These are phyloP conservation scores for Microsporum ferrugineum DNA, from an alignment of 2,329 filamentous ascomycete genomes.

Conservation along the genomic window DNA sequence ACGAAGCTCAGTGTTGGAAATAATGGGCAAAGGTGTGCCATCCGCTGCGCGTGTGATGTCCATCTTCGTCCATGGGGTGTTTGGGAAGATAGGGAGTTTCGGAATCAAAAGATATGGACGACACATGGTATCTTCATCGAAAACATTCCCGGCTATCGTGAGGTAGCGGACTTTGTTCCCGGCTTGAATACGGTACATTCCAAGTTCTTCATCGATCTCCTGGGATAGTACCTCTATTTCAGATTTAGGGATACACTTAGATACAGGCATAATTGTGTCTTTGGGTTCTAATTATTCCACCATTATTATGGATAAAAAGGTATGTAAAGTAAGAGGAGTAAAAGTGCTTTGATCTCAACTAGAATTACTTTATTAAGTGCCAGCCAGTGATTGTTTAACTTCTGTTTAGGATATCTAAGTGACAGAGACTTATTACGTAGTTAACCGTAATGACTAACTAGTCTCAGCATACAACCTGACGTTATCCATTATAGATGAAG, in stretches of 20 bases:
- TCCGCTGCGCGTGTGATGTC: conserved; percentile 14
- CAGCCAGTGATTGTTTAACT: no score
- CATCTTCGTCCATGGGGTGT: conserved; percentile 19
- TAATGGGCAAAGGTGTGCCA: neutral
- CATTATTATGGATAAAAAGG: neutral
- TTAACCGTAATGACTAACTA: no score
- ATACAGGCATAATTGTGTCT: neutral
- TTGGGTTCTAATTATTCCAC: neutral
- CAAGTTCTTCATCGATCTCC: neutral
- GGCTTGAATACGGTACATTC: neutral
- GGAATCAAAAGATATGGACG: conserved; percentile 25
- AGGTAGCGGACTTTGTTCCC: conserved; percentile 13
- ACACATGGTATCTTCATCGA: conserved; percentile 24
- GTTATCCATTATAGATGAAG: no score
- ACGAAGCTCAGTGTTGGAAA: neutral
- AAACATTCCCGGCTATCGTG: conserved; percentile 17
- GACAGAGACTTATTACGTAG: no score
- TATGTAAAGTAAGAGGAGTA: no score
- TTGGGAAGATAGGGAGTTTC: conserved; percentile 19
- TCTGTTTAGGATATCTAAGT: no score
- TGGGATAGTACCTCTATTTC: conserved; percentile 2
- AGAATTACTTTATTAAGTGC: no score
- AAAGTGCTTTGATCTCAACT: no score
- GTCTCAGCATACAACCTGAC: no score
- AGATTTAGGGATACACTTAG: neutral